Conservation (phyloP, 306 rosid species). For the Trichosanthes cucumerina region DNA sequence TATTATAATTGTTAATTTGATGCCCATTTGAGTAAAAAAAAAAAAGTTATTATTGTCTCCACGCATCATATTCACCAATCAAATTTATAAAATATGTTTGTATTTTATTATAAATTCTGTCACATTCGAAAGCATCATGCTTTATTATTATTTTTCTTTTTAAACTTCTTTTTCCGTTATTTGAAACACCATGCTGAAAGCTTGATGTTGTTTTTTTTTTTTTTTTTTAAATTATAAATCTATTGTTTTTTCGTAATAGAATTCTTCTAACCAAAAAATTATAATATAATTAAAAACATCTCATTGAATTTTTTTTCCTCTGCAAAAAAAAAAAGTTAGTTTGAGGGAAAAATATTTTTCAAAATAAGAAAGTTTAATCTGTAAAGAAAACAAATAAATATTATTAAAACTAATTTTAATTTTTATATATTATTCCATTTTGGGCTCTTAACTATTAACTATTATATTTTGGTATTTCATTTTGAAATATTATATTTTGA, state of each 20-base stretch:
- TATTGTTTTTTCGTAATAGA: not conserved
- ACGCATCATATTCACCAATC: not conserved
- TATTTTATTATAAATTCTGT: not conserved
- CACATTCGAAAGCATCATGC: not conserved
- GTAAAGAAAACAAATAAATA: not conserved
- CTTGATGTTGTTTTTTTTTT: not conserved
- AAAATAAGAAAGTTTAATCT: not conserved
- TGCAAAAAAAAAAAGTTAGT: no score
- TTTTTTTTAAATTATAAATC: not conserved
- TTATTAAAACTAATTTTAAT: not conserved
- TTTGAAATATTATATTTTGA: no score
- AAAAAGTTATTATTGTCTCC: not conserved
- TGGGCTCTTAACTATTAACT: no score
- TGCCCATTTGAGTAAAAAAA: no score
- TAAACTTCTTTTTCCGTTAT: not conserved
- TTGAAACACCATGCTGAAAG: not conserved
- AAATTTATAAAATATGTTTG: not conserved
- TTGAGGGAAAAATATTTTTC: no score
- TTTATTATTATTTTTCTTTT: not conserved
- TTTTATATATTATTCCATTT: no score
- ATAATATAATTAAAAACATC: not conserved
- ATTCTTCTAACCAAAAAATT: not conserved
- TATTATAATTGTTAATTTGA: no score
- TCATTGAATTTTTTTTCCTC: not conserved
- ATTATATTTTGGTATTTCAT: no score